A percentile compares a stretch with the other conserved stretches of the same genome.
Evolutionary conservation across 2,329 filamentous ascomycete genomes (phyloP).

Genomic region (Fusarium zealandicum): DNA sequence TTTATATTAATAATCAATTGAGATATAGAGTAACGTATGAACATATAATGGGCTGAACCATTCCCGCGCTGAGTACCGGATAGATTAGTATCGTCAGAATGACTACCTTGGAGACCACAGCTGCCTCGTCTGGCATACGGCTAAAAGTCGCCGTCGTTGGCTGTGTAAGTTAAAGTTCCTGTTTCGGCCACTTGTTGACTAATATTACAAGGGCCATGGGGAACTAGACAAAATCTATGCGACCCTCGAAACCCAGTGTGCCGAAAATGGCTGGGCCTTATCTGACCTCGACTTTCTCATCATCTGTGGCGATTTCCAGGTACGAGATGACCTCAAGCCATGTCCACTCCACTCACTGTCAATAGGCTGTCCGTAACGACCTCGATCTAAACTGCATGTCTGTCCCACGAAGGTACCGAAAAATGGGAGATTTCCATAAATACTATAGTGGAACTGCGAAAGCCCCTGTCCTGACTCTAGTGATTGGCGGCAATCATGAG

Average conservation of each 20-base stretch:
- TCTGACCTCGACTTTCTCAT: constrained; percentile 83
- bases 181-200: not conserved
- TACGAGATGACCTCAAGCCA: constrained; percentile 44
- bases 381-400: constrained; percentile 87
- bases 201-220: constrained; percentile 10
- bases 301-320: constrained; percentile 94
- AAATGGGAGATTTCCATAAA: constrained; percentile 88
- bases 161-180: constrained; percentile 9
- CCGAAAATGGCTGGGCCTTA: constrained; percentile 11
- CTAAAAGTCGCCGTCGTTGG: constrained; percentile 22
- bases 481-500: constrained; percentile 94
- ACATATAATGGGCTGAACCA: too few species aligned
- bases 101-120: not conserved
- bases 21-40: too few species aligned
- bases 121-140: not conserved
- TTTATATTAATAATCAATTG: too few species aligned
- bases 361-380: constrained; percentile 82
- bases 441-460: constrained; percentile 82
- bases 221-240: constrained; percentile 16
- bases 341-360: not conserved
- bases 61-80: too few species aligned
- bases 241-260: constrained; percentile 7
- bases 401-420: constrained; percentile 83
- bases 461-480: constrained; percentile 88
- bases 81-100: not conserved